Evolutionary conservation across 2,329 filamentous ascomycete genomes (phyloP).

Genomic region (Ceratocystis eucalypticola): DNA sequence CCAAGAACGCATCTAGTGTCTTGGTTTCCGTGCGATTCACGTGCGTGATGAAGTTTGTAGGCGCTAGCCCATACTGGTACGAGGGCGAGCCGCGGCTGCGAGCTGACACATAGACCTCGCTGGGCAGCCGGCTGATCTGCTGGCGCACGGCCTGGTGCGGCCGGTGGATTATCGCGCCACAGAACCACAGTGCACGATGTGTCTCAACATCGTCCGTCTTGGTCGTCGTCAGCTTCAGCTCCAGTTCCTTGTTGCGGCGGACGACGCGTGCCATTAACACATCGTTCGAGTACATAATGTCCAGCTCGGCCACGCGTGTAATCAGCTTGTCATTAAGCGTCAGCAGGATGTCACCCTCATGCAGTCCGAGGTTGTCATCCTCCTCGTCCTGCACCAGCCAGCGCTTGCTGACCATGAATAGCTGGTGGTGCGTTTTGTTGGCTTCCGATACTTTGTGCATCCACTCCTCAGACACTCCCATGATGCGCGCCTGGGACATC

Average conservation of each 20-base stretch:
- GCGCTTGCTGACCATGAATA: constrained; percentile 97
- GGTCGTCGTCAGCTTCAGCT: constrained; percentile 68
- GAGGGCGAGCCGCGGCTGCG: constrained; percentile 69
- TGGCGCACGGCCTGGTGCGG: constrained; percentile 94
- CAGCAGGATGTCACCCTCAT: constrained; percentile 85
- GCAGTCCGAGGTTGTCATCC: constrained; percentile 34
- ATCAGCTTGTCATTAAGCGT: constrained; percentile 85
- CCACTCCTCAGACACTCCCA: constrained; percentile 95
- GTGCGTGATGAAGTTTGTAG: constrained; percentile 94
- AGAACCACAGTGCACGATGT: constrained; percentile 82
- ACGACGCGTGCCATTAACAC: constrained; percentile 73
- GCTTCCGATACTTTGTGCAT: constrained; percentile 78
- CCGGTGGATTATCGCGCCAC: constrained; percentile 80
- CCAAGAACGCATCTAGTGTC: constrained; percentile 67
- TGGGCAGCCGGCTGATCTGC: constrained; percentile 92
- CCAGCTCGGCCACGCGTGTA: constrained; percentile 81
- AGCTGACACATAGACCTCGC: constrained; percentile 89
- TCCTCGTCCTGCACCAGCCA: constrained; percentile 45
- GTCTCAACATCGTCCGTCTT: constrained; percentile 86
- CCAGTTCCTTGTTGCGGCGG: constrained; percentile 67
- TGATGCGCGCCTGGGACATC: constrained; percentile 92
- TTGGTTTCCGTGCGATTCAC: constrained; percentile 82
- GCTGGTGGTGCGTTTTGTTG: constrained; percentile 84
- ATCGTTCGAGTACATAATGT: constrained; percentile 90
- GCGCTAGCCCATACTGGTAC: constrained; percentile 82